Percentiles rank a stretch among this genome's conserved stretches.
Evolutionary conservation across 768 basidiomycete species (phyloP).

Genomic region (Psilocybe subaeruginosa): DNA sequence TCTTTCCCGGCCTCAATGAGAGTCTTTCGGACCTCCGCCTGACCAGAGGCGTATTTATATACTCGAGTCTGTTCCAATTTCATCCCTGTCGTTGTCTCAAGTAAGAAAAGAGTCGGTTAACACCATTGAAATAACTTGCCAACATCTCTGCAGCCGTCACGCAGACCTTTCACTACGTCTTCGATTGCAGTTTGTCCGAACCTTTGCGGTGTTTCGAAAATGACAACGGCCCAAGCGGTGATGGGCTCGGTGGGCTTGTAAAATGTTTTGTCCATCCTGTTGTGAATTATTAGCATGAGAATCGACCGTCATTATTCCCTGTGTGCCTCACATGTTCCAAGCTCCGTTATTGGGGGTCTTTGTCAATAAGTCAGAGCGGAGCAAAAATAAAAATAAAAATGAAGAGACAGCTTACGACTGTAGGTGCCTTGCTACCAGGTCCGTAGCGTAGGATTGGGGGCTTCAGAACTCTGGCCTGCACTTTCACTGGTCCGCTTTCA

Average conservation of each 20-base stretch:
- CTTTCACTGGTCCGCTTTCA: constrained; percentile 50
- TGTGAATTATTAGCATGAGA: neutral
- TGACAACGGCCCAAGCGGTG: constrained; percentile 60
- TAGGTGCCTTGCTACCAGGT: constrained; percentile 51
- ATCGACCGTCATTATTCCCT: neutral
- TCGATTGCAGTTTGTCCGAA: constrained; percentile 52
- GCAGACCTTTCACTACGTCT: constrained; percentile 59
- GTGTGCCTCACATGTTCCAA: constrained; percentile 70
- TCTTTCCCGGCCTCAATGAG: constrained; percentile 54
- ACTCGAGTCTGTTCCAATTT: constrained; percentile 46
- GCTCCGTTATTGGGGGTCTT: constrained; percentile 67
- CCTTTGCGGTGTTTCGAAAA: constrained; percentile 65
- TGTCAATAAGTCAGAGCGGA: neutral
- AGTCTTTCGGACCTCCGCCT: constrained; percentile 56
- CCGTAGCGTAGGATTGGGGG: constrained; percentile 75
- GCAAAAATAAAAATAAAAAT: neutral
- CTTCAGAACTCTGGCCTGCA: constrained; percentile 64
- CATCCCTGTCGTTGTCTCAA: constrained; percentile 52
- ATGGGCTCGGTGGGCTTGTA: constrained; percentile 54
- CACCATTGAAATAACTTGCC: constrained; percentile 43
- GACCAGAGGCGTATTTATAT: constrained; percentile 59
- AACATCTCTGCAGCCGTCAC: constrained; percentile 52
- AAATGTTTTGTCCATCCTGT: constrained; percentile 75
- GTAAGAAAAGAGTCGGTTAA: neutral
- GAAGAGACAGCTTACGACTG: constrained; percentile 47